A percentile compares a stretch with the other conserved stretches of the same genome.
Evolutionary conservation across 345 rosid genomes (phyloP).

Genomic region (Fremontodendron californicum): DNA sequence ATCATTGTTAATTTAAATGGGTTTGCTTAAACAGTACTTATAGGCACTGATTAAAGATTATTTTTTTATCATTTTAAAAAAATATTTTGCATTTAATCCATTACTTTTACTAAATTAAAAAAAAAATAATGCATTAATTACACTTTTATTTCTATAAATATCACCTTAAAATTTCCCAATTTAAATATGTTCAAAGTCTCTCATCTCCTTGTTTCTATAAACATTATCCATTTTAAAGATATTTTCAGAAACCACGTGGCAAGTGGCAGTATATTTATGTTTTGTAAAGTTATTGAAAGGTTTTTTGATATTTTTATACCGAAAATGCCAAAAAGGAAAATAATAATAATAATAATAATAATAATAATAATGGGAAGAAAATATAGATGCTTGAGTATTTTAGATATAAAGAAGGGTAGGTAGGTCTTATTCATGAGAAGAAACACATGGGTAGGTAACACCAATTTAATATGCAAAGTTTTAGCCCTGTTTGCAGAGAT

Average conservation of each 20-base stretch:
- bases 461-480: background rate
- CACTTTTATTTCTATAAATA: too few species aligned
- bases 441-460: background rate
- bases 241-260: background rate
- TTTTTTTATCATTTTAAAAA: too few species aligned
- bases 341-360: background rate
- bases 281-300: background rate
- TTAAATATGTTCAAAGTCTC: background rate
- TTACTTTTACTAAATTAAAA: too few species aligned
- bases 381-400: background rate
- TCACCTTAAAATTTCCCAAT: too few species aligned
- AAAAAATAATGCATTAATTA: too few species aligned
- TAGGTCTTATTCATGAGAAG: background rate
- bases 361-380: background rate
- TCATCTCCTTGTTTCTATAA: background rate
- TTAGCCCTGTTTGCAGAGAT: background rate
- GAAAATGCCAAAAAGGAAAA: background rate
- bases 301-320: background rate
- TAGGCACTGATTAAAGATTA: too few species aligned
- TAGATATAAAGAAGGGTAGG: background rate
- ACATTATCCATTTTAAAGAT: background rate
- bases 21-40: too few species aligned
- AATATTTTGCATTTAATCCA: too few species aligned
- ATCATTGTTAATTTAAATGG: too few species aligned
- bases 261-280: background rate